phyloP scores from a whole-genome alignment of 1,139 yeast genomes.

The Candida sp. region DNA sequence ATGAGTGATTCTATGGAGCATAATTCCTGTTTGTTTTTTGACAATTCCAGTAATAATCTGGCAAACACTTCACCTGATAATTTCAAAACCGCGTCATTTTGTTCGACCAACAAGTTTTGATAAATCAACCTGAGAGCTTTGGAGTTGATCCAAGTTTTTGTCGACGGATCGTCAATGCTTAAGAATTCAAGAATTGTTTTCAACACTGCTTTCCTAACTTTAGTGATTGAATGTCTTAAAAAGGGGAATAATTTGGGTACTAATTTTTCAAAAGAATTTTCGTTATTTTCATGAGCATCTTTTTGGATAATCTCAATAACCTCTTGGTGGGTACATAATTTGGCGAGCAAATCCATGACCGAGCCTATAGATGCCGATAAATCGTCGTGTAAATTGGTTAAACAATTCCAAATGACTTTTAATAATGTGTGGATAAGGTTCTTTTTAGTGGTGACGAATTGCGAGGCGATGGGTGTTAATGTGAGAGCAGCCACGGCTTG shows the following conservation, averaged over 20 bases:
- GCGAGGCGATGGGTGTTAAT: slow-evolving; percentile 81
- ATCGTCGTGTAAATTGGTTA: slow-evolving; percentile 84
- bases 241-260: slow-evolving; percentile 95
- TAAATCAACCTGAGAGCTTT: slow-evolving; percentile 70
- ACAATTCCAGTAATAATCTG: slow-evolving; percentile 49
- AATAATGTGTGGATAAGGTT: slow-evolving; percentile 63
- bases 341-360: slow-evolving; percentile 91
- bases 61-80: slow-evolving; percentile 65
- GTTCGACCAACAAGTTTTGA: slow-evolving; percentile 89
- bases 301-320: slow-evolving; percentile 70
- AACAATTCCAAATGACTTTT: slow-evolving; percentile 83
- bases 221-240: slow-evolving; percentile 87
- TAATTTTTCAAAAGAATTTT: slow-evolving; percentile 57
- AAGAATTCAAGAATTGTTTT: slow-evolving; percentile 79
- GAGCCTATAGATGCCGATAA: slow-evolving; percentile 94
- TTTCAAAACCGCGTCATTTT: slow-evolving; percentile 66
- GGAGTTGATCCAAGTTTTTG: slow-evolving; percentile 78
- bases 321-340: slow-evolving; percentile 76
- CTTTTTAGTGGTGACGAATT: slow-evolving; percentile 68
- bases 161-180: slow-evolving; percentile 58
- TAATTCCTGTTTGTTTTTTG: slow-evolving; percentile 21
- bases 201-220: slow-evolving; percentile 86
- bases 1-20: slow-evolving; percentile 46
- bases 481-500: slow-evolving; percentile 97
- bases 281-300: slow-evolving; percentile 53